Base-by-base conservation (phyloP, 2,329 filamentous ascomycete genomes). In the Talaromyces atroroseus region DNA sequence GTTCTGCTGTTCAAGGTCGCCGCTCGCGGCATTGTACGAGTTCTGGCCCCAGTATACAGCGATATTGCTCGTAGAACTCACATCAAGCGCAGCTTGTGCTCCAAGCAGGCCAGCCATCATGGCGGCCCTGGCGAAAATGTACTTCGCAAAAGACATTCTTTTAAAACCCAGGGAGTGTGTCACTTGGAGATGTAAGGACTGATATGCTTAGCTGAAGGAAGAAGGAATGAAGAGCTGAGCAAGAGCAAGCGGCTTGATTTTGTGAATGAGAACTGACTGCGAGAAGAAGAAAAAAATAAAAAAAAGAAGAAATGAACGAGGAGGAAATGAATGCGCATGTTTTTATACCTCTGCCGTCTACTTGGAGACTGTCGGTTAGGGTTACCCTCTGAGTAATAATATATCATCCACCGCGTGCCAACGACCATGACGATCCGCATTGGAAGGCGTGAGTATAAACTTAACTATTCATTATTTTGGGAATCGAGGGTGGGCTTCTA, bases 31-130 rank as follows among this genome's bases (percentile, higher is more conserved):
- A 10, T 74, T 72, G 60, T 74, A 78, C 0, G 84, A 88, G 66
- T 88, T 88, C 65, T 88, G 85, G 74, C 71, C 86, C 85, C 85
- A 89, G 68, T 89, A 89, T 1, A 87, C 76, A 24, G 80, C 84
- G 54, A 88, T 66, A 63, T 87, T 88, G 50, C 68, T 74, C 1
- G 66, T 63, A 1, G 77, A 75, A n/a, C 64, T 65, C 4, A 79
- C 59, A 59, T 78, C 71, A 62, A 82, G 70, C 23, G 68, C 71
- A 16, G 74, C 76, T 61, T 69, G 64, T 11, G 64, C 70, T 52
- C 63, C 62, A 36, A 68, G 62, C 34, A 75, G 44, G 46, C 63
- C 64, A 42, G 68, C 66, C 26, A 68, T 58, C 47, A 63, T 58
- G 44, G 52, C 56, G 11, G 48, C 40, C 20, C 40, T 48, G 24